Conservation (phyloP, 1,284 basidiomycete species). For the Anthracocystis panici-leucophaei region DNA sequence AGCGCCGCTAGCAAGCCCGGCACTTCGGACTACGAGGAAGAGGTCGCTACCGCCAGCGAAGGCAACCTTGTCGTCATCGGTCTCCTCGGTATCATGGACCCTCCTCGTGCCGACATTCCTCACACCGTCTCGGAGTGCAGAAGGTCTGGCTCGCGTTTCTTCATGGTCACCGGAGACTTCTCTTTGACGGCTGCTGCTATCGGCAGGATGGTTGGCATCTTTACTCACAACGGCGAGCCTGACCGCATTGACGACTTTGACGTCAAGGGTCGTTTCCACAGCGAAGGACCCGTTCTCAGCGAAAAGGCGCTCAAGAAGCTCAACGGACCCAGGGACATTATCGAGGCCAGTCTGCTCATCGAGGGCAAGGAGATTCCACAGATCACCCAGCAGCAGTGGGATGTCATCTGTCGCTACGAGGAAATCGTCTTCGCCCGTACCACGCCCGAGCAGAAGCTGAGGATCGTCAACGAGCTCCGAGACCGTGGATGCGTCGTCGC, state of each 20-base stretch:
- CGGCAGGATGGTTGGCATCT: constrained; percentile 75
- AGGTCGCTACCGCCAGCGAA: constrained; percentile 60
- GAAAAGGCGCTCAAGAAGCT: constrained; percentile 42
- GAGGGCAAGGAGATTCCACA: constrained; percentile 43
- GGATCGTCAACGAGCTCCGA: constrained; percentile 77
- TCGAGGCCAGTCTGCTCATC: constrained; percentile 40
- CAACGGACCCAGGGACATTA: constrained; percentile 37
- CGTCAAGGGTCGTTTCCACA: constrained; percentile 20
- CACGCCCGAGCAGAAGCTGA: constrained; percentile 78
- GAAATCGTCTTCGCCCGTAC: constrained; percentile 82
- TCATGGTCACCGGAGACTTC: constrained; percentile 79
- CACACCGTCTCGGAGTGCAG: constrained; percentile 74
- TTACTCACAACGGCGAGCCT: constrained; percentile 71
- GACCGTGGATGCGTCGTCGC: constrained; percentile 74
- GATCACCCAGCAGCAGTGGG: constrained; percentile 70
- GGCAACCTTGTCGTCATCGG: constrained; percentile 75
- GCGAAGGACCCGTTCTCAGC: constrained; percentile 37
- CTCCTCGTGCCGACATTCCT: constrained; percentile 75
- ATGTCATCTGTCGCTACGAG: constrained; percentile 74
- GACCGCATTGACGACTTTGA: constrained; percentile 71
- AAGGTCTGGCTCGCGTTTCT: constrained; percentile 76
- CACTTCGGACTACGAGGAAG: constrained; percentile 30
- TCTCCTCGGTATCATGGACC: constrained; percentile 77
- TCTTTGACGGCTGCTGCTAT: constrained; percentile 75
- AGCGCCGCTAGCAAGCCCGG: constrained; percentile 27